Evolutionary conservation across 2,329 filamentous ascomycete species (phyloP).

Genomic region (Didymella arachidicola): DNA sequence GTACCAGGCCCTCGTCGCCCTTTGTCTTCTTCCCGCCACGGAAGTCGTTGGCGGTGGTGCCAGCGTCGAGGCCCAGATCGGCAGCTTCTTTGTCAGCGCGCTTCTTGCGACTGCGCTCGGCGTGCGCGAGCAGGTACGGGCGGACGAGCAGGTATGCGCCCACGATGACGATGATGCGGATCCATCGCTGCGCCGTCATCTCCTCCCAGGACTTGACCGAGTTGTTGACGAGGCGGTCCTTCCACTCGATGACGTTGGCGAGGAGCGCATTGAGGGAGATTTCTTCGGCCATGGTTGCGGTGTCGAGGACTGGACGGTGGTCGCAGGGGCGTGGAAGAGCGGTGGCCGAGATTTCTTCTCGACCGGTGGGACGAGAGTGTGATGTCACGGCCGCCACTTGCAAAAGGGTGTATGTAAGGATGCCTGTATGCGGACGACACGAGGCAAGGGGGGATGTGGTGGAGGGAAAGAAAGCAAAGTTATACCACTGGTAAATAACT

Average conservation of each 20-base stretch:
- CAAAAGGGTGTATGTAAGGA: conserved; percentile 9
- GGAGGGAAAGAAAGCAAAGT: neutral
- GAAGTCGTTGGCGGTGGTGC: conserved; percentile 43
- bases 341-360: neutral
- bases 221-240: conserved; percentile 52
- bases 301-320: neutral
- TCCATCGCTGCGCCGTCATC: conserved; percentile 57
- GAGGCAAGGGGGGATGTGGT: conserved; percentile 2
- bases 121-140: conserved; percentile 75
- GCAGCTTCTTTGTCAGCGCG: conserved; percentile 64
- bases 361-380: neutral
- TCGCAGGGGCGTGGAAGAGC: neutral
- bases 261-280: conserved; percentile 23
- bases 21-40: conserved; percentile 46
- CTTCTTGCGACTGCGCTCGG: conserved; percentile 68
- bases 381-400: conserved; percentile 3
- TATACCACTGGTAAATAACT: conserved; percentile 10
- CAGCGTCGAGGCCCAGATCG: conserved; percentile 50
- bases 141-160: conserved; percentile 75
- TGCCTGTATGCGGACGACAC: conserved; percentile 8
- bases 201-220: conserved; percentile 53
- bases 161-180: conserved; percentile 75
- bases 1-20: conserved; percentile 73
- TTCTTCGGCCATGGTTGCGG: conserved; percentile 28
- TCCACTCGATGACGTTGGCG: conserved; percentile 43